Evolutionary conservation across 768 basidiomycete species (phyloP).

Genomic region (Amanita molliuscula): DNA sequence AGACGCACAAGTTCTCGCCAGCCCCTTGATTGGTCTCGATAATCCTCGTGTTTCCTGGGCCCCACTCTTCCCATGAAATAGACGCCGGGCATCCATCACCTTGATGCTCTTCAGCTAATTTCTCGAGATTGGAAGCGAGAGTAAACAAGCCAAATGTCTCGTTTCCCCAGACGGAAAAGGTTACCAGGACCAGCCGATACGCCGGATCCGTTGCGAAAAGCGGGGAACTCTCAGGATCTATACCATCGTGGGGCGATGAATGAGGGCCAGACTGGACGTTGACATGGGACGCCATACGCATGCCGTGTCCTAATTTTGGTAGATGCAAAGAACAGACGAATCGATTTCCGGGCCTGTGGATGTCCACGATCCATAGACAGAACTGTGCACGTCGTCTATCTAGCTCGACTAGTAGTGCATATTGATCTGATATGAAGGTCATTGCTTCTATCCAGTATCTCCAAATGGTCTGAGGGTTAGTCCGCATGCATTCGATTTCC

Average conservation of each 20-base stretch:
- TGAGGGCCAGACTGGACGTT: slow-evolving; percentile 4
- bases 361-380: background rate
- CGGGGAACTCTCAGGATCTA: slow-evolving; percentile 19
- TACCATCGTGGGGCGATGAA: slow-evolving; percentile 32
- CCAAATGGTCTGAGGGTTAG: background rate
- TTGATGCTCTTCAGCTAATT: slow-evolving; percentile 18
- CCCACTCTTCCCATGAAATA: slow-evolving; percentile 41
- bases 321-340: background rate
- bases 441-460: background rate
- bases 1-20: slow-evolving; percentile 50
- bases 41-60: slow-evolving; percentile 34
- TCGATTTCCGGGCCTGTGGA: background rate
- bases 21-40: slow-evolving; percentile 20
- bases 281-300: background rate
- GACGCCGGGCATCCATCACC: slow-evolving; percentile 1
- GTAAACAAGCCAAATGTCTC: slow-evolving; percentile 28
- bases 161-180: slow-evolving; percentile 20
- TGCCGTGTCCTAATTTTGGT: background rate
- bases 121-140: slow-evolving; percentile 26
- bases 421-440: slow-evolving; percentile 3
- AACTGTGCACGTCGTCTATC: background rate
- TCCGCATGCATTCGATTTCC: background rate
- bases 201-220: slow-evolving; percentile 35
- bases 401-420: background rate
- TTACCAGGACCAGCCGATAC: slow-evolving; percentile 35